phyloP scores from a whole-genome alignment of 805 yeast genomes.

The Blastobotrys chiropterorum region DNA sequence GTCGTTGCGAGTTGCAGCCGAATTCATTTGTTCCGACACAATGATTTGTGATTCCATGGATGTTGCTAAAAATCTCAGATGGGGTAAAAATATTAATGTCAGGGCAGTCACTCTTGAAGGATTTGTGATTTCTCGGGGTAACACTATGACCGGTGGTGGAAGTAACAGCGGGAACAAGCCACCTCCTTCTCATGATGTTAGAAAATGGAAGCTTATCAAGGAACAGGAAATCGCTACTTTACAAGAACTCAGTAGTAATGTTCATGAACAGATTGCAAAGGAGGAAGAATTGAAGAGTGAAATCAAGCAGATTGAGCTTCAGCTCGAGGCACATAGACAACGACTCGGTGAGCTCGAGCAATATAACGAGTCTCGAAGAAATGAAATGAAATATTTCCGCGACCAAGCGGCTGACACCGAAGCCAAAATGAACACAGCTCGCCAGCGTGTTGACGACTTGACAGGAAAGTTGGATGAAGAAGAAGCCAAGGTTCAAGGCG shows the following conservation, averaged over 20 bases:
- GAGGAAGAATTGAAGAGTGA: constrained; percentile 56
- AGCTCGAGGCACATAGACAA: constrained; percentile 28
- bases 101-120: constrained; percentile 82
- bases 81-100: constrained; percentile 52
- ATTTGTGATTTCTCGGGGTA: constrained; percentile 73
- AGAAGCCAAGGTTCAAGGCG: constrained; percentile 11
- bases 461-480: constrained; percentile 1
- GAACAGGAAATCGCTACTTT: constrained; percentile 40
- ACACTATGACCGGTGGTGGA: constrained; percentile 89
- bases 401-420: constrained; percentile 35
- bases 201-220: neutral
- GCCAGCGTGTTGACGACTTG: constrained; percentile 15
- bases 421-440: constrained; percentile 32
- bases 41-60: constrained; percentile 67
- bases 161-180: constrained; percentile 40
- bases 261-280: constrained; percentile 16
- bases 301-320: constrained; percentile 40
- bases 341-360: constrained; percentile 26
- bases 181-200: constrained; percentile 58
- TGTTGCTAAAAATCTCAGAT: constrained; percentile 64
- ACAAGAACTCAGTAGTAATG: constrained; percentile 28
- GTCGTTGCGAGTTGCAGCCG: constrained; percentile 66
- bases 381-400: constrained; percentile 19
- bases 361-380: constrained; percentile 26
- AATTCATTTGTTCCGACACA: constrained; percentile 72